A percentile compares a stretch with the other conserved stretches of the same genome.
These are phyloP conservation scores for Penicillium olsonii DNA, from an alignment of 2,329 filamentous ascomycete species.

Conservation along the genomic window DNA sequence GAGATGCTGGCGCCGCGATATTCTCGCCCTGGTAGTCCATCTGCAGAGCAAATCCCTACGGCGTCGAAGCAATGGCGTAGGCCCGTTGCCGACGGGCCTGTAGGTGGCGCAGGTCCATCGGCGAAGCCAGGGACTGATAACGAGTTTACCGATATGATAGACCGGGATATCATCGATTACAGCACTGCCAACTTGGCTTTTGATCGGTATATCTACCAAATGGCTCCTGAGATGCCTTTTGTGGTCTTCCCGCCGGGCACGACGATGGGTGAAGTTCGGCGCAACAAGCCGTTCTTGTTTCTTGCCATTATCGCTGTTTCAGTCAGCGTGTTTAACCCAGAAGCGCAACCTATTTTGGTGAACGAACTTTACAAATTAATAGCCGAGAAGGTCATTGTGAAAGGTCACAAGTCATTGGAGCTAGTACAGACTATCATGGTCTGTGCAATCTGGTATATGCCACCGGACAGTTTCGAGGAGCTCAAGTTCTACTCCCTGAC, in stretches of 20 bases:
- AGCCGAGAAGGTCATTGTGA: constrained; percentile 72
- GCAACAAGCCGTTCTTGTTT: constrained; percentile 61
- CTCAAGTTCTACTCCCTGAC: constrained; percentile 88
- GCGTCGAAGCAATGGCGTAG: constrained; percentile 24
- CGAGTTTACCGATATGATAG: constrained; percentile 50
- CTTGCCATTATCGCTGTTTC: constrained; percentile 59
- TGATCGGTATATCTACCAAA: constrained; percentile 55
- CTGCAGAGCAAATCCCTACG: constrained; percentile 22
- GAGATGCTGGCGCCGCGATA: constrained; percentile 23
- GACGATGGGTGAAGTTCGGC: constrained; percentile 56
- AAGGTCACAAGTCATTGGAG: constrained; percentile 79
- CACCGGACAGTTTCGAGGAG: constrained; percentile 79
- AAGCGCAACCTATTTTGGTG: constrained; percentile 63
- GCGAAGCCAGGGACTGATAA: constrained; percentile 20
- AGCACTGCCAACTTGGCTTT: constrained; percentile 59
- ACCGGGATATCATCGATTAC: constrained; percentile 53
- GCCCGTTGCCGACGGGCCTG: constrained; percentile 17
- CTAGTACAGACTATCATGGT: constrained; percentile 77
- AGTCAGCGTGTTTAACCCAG: constrained; percentile 54
- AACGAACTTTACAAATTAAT: constrained; percentile 71
- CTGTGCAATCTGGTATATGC: constrained; percentile 80
- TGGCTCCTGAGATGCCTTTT: constrained; percentile 58
- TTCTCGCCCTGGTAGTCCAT: constrained; percentile 23
- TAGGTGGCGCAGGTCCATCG: neutral
- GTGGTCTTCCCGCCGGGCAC: constrained; percentile 59